These are phyloP conservation scores for Curvularia hawaiiensis DNA, from an alignment of 2,329 filamentous ascomycete genomes.

Conservation along the genomic window DNA sequence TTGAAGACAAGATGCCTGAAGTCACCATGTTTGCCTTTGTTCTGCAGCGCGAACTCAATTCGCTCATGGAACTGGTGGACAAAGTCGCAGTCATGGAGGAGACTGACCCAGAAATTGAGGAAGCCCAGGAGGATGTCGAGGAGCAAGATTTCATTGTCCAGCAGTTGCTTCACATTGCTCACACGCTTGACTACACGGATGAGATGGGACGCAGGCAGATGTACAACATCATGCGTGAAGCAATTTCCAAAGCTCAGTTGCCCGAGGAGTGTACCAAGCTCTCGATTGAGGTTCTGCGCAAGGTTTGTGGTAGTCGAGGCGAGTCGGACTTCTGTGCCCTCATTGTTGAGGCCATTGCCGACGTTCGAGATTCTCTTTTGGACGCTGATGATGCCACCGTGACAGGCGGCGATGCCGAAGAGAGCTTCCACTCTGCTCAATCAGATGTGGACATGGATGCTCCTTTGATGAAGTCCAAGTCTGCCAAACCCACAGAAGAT, in stretches of 20 bases:
- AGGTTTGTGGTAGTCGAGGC: conserved; percentile 79
- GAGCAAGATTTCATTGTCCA: conserved; percentile 96
- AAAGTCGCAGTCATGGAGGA: conserved; percentile 59
- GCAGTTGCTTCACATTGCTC: conserved; percentile 88
- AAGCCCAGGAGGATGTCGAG: conserved; percentile 78
- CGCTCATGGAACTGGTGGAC: conserved; percentile 67
- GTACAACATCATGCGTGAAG: conserved; percentile 87
- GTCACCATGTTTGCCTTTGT: conserved; percentile 90
- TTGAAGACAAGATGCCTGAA: conserved; percentile 94
- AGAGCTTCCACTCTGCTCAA: conserved; percentile 91
- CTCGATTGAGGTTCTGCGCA: conserved; percentile 77
- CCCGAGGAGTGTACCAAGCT: conserved; percentile 94
- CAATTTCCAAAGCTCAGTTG: conserved; percentile 81
- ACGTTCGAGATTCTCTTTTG: conserved; percentile 93
- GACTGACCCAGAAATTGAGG: conserved; percentile 62
- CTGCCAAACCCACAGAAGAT: conserved; percentile 43
- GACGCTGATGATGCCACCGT: conserved; percentile 66
- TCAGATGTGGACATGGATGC: conserved; percentile 74
- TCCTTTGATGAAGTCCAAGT: conserved; percentile 56
- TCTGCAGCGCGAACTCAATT: conserved; percentile 78
- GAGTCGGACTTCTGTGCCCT: conserved; percentile 84
- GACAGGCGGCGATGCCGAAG: conserved; percentile 55
- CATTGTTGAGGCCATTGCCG: conserved; percentile 90
- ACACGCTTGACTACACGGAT: conserved; percentile 95
- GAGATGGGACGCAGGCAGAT: conserved; percentile 95